phyloP scores from a whole-genome alignment of 306 rosid genomes.

The Pyrus communis region DNA sequence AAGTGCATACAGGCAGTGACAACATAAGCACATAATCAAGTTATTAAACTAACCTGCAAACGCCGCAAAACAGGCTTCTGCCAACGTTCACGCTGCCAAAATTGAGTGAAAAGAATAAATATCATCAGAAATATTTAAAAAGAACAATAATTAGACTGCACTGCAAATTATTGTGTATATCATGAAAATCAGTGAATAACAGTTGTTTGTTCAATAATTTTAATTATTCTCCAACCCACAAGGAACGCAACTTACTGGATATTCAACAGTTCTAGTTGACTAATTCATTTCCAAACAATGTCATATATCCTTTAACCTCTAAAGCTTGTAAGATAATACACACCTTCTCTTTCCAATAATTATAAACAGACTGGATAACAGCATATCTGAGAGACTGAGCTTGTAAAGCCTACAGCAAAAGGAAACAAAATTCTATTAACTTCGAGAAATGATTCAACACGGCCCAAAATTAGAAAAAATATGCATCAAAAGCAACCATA shows the following conservation, averaged over 20 bases:
- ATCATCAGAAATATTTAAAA: background rate
- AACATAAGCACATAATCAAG: background rate
- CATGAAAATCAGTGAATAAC: background rate
- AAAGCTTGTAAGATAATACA: background rate
- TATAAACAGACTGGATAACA: conserved; percentile 51
- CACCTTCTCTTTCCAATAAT: conserved; percentile 96
- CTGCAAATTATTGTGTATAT: background rate
- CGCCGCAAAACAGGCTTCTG: conserved; percentile 53
- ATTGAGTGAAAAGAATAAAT: background rate
- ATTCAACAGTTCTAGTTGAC: background rate
- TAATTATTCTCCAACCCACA: background rate
- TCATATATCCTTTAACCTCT: background rate
- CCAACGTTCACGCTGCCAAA: conserved; percentile 51
- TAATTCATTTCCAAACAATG: background rate
- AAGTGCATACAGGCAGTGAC: background rate
- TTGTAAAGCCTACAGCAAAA: conserved; percentile 58
- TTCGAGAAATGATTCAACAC: conserved; percentile 4
- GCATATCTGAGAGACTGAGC: conserved; percentile 46
- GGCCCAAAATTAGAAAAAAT: background rate
- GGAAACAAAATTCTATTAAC: background rate
- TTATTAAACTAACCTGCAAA: conserved; percentile 35
- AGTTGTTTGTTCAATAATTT: background rate
- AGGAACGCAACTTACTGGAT: background rate
- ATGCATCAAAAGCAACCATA: background rate
- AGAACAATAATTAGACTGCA: background rate